Evolutionary conservation across 805 yeast genomes (phyloP), one percentile per base, ranked within the genome.

Genomic region (Schwanniomyces polymorphus): DNA sequence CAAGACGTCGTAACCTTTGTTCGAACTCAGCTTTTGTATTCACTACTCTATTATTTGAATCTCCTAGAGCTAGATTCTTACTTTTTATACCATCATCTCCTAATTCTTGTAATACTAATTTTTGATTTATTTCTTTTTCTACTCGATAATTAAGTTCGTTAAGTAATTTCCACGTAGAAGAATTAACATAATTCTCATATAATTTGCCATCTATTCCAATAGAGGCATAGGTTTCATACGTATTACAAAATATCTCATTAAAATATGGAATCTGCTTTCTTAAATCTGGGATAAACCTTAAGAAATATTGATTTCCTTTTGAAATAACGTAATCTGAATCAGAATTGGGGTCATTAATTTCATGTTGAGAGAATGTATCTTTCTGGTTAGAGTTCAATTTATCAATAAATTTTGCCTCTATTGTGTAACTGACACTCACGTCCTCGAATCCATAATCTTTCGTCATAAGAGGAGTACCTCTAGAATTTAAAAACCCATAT

Each of bases 381-480:
- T 60, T 47, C 41, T 62, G 66, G 25, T 65, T 64, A 1, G 65
- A 63, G 45, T 66, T 60, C 29, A 62, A 38, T 47, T 71, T 68
- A 43, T 83, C 86, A 25, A 82, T 77, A 39, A 81, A 65, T 46
- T 76, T 75, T n/a, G 82, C 81, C 48, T 78, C 82, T 16, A 83
- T 68, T 2, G 79, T 68, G 55, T 82, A 82, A 26, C 76, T 65
- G 12, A 81, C 62, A 34, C 82, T 77, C 23, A 76, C 48, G 45
- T 71, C 71, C 4, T 75, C 80, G 27, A 64, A 61, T 7, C 72
- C 56, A 38, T 72, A 62, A 61, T 83, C 88, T 10, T 63, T 65
- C 2, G 80, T 75, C 45, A 75, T 59, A 4, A 83, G 60, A 1
- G 87, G 86, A 0, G 81, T 72, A 1, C 86, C 87, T 31, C 70